These are phyloP conservation scores for Ophiorrhiza pumila DNA, from an alignment of 257 asterid species.

Conservation along the genomic window DNA sequence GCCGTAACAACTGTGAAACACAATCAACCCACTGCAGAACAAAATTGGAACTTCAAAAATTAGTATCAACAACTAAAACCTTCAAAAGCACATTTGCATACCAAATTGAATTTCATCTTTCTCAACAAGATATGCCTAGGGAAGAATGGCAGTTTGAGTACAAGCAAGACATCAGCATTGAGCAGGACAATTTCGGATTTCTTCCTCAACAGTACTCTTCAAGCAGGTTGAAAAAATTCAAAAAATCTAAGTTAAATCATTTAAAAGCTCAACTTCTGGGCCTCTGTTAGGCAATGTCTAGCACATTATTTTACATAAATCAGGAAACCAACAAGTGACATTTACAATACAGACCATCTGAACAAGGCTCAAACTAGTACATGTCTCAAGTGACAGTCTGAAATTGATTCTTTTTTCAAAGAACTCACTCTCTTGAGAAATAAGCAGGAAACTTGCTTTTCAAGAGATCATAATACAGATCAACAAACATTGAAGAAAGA, in stretches of 20 bases:
- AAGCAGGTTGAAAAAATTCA: not conserved
- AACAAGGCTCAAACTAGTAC: not conserved
- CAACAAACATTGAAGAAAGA: conserved; percentile 1
- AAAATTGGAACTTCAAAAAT: conserved; percentile 8
- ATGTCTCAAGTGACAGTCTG: not conserved
- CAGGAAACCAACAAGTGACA: not conserved
- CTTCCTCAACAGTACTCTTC: not conserved
- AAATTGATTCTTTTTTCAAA: not conserved
- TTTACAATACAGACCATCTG: not conserved
- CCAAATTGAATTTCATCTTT: not conserved
- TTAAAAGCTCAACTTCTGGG: not conserved
- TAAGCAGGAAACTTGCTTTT: not conserved
- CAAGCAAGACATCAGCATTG: not conserved
- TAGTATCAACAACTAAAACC: not conserved
- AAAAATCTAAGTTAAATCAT: not conserved
- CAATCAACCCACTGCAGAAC: conserved; percentile 88
- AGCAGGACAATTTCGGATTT: not conserved
- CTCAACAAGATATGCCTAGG: not conserved
- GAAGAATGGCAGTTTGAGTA: not conserved
- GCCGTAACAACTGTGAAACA: conserved; percentile 78
- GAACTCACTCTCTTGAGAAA: not conserved
- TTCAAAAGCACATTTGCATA: not conserved
- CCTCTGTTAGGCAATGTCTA: not conserved
- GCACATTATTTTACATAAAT: not conserved
- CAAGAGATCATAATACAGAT: not conserved